These are phyloP conservation scores for Phaeosphaeriaceae sp. DNA, from an alignment of 2,329 filamentous ascomycete genomes.

Conservation along the genomic window DNA sequence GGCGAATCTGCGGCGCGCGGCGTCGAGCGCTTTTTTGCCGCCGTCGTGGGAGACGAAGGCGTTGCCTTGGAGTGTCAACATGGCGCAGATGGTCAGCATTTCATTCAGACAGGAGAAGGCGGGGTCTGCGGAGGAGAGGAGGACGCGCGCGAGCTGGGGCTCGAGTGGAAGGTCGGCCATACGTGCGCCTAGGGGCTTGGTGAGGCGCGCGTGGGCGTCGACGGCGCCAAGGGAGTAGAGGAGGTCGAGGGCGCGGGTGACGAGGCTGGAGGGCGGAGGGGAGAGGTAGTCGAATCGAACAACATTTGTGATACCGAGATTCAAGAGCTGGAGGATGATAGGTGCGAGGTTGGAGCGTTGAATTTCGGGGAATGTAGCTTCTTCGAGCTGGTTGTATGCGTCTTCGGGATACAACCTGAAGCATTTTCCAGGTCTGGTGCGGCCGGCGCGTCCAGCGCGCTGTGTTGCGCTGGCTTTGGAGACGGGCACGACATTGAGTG, in stretches of 20 bases:
- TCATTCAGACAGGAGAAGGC: conserved; percentile 82
- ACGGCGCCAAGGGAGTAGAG: conserved; percentile 86
- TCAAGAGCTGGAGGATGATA: conserved; percentile 88
- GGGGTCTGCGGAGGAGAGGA: conserved; percentile 70
- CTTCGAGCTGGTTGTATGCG: conserved; percentile 69
- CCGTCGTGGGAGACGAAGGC: conserved; percentile 84
- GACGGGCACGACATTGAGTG: conserved; percentile 78
- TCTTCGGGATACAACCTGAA: conserved; percentile 89
- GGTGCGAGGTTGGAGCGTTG: conserved; percentile 91
- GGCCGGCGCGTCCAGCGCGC: conserved; percentile 85
- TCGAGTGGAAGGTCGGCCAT: conserved; percentile 95
- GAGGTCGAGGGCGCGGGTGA: conserved; percentile 85
- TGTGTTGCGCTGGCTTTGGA: conserved; percentile 95
- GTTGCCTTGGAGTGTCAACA: conserved; percentile 84
- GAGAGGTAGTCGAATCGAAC: conserved; percentile 89
- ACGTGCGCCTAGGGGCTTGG: conserved; percentile 81
- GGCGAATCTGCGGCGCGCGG: conserved; percentile 79
- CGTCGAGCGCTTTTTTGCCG: conserved; percentile 77
- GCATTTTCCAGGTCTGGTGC: conserved; percentile 90
- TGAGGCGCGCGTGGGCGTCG: conserved; percentile 89
- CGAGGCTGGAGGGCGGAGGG: conserved; percentile 81
- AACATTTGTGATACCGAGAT: conserved; percentile 93
- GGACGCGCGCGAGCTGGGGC: conserved; percentile 92
- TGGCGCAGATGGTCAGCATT: conserved; percentile 89
- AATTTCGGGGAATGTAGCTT: conserved; percentile 84